These are phyloP conservation scores for Pochonia chlamydosporia DNA, from an alignment of 2,329 filamentous ascomycete species.

Conservation along the genomic window DNA sequence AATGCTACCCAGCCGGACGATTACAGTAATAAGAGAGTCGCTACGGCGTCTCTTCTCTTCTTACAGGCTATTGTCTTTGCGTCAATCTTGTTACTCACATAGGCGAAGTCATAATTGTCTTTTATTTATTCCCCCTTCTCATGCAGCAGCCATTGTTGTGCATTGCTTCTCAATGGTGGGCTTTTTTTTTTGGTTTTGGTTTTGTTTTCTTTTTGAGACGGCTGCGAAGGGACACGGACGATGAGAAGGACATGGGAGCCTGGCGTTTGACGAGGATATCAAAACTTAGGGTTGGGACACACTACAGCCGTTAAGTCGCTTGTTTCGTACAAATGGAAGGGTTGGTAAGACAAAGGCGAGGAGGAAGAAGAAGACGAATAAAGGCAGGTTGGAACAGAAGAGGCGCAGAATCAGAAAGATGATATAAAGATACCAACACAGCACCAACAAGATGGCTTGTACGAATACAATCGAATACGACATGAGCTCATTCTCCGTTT, in stretches of 20 bases:
- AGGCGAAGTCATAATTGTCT: too few relatives aligned
- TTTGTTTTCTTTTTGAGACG: neutral
- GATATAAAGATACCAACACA: slow-evolving; percentile 9
- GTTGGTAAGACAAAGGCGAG: neutral
- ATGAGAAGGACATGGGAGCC: neutral
- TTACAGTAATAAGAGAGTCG: too few relatives aligned
- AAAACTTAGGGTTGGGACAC: slow-evolving; percentile 6
- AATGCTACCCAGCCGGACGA: too few relatives aligned
- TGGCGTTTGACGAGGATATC: slow-evolving; percentile 10
- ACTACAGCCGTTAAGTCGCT: neutral
- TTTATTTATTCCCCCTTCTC: too few relatives aligned
- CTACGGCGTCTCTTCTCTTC: too few relatives aligned
- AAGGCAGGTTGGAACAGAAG: neutral
- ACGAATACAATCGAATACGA: slow-evolving; percentile 8
- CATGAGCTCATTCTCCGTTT: too few relatives aligned
- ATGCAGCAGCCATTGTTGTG: neutral
- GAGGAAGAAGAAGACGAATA: too few relatives aligned
- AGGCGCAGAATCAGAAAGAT: slow-evolving; percentile 10
- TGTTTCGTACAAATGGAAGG: neutral
- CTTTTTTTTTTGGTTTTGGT: neutral
- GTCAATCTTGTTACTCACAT: too few relatives aligned
- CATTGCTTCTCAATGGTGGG: neutral
- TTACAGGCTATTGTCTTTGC: too few relatives aligned
- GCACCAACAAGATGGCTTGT: slow-evolving; percentile 14
- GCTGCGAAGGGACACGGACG: neutral